Evolutionary conservation across 179 eudicot genomes (phyloP).

Genomic region (Drosera spatulata): DNA sequence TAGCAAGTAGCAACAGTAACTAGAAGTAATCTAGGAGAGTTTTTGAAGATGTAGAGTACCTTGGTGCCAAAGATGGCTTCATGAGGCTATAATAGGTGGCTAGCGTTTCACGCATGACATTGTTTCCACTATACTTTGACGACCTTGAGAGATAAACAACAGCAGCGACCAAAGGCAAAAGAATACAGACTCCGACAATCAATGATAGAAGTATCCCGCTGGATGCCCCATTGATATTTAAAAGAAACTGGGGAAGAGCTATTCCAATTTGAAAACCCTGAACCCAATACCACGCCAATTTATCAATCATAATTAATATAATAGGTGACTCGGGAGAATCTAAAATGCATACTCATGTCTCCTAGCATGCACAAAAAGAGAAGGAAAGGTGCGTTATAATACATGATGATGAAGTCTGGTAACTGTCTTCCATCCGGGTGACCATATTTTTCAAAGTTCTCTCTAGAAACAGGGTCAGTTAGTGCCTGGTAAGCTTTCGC

Average conservation of each 20-base stretch:
- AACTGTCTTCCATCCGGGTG: constrained; percentile 79
- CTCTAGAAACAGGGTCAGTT: constrained; percentile 53
- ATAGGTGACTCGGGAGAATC: too few relatives aligned
- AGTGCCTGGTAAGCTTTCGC: constrained; percentile 67
- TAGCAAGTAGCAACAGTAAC: background rate
- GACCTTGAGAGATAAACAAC: constrained; percentile 53
- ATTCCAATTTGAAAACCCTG: constrained; percentile 82
- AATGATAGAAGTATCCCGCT: constrained; percentile 52
- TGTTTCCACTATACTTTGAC: constrained; percentile 61
- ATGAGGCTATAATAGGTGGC: constrained; percentile 43
- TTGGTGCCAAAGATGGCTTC: constrained; percentile 73
- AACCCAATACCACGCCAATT: background rate
- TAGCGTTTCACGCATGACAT: constrained; percentile 61
- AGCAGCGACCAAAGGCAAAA: constrained; percentile 50
- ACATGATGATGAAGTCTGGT: too few relatives aligned
- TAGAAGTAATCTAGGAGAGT: too few relatives aligned
- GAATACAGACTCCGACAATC: constrained; percentile 64
- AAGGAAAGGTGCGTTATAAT: background rate
- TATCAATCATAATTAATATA: too few relatives aligned
- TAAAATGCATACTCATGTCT: too few relatives aligned
- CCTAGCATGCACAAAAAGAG: background rate
- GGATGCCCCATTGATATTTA: constrained; percentile 58
- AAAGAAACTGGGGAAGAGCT: constrained; percentile 65
- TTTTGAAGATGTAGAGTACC: too few relatives aligned
- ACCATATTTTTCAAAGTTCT: constrained; percentile 60